Base-by-base conservation (phyloP, 2,329 filamentous ascomycete species). In the Sordariomycetes sp. region DNA sequence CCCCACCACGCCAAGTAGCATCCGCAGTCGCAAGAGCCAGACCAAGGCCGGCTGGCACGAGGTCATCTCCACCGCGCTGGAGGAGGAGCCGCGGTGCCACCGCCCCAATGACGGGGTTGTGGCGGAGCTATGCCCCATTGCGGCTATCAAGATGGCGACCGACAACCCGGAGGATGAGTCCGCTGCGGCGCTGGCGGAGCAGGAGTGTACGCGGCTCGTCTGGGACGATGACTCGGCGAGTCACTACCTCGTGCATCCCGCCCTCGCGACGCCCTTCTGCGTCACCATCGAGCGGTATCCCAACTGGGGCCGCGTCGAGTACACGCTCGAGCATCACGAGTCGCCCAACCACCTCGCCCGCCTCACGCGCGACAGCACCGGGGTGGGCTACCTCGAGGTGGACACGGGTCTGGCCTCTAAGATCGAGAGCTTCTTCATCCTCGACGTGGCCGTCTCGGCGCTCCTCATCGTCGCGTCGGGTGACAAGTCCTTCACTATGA, bases 141-240 rank as follows among this genome's bases (percentile, higher is more conserved):
- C 84, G 0, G 85, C 85, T 14, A 81, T 85, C 0, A 81, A 79
- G 52, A 78, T 85, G 68, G 86, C 83, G 1, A 73, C 85, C 1
- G 83, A 86, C 59, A 76, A 79, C 28, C 72, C 85, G 34, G 59
- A 63, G 63, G 59, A 58, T 25, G 75, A 79, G 2, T 74, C 79
- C 0, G 79, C 86, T 11, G 76, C 85, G 3, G 76, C 77, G 59
- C 80, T 85, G 37, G 87, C 87, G 0, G 83, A 88, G 67, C 78
- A 80, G 35, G 87, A 90, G 70, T 85, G 82, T 63, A 88, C 83
- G 25, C 79, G 85, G 2, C 79, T 92, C 2, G 82, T 88, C n/a
- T 90, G 86, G 81, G 83, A 87, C 65, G 79, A 81, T 34, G 83
- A 87, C 65, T 78, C 74, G 59, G 69, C 71, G 6, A 79, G 73